phyloP scores from a whole-genome alignment of 2,329 filamentous ascomycete genomes.

The Phyllachora maydis region DNA sequence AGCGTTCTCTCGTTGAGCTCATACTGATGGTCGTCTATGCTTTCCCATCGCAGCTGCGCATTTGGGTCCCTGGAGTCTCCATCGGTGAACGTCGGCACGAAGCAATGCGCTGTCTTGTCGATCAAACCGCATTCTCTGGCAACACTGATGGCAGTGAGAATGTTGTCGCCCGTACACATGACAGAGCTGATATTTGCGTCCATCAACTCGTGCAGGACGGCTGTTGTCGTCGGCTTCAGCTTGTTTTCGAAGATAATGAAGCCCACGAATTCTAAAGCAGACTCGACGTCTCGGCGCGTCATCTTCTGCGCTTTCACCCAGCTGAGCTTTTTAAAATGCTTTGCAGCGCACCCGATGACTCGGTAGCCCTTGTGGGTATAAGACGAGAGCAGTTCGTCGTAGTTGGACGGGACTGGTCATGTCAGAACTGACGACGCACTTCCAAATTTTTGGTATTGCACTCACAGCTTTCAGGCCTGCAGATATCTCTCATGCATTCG shows the following conservation, averaged over 20 bases:
- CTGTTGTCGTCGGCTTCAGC: constrained; percentile 68
- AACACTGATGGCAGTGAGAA: constrained; percentile 88
- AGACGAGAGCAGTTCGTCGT: constrained; percentile 69
- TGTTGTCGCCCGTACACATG: constrained; percentile 98
- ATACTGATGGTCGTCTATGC: constrained; percentile 69
- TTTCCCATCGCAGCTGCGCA: constrained; percentile 70
- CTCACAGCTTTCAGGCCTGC: constrained; percentile 58
- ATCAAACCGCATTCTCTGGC: constrained; percentile 77
- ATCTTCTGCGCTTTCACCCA: constrained; percentile 95
- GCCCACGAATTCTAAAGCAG: constrained; percentile 66
- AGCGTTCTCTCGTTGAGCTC: constrained; percentile 63
- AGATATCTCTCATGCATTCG: constrained; percentile 91
- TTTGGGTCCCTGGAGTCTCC: constrained; percentile 57
- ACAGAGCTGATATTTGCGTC: constrained; percentile 71
- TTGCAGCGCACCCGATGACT: constrained; percentile 88
- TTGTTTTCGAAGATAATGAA: constrained; percentile 99
- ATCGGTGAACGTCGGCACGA: constrained; percentile 72
- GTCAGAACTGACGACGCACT: constrained; percentile 5
- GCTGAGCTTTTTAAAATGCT: constrained; percentile 67
- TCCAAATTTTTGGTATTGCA: constrained; percentile 5
- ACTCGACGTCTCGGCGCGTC: constrained; percentile 69
- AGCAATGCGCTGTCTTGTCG: constrained; percentile 66
- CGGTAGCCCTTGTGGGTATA: constrained; percentile 95
- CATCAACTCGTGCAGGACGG: constrained; percentile 62
- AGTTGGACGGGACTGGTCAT: constrained; percentile 53